Evolutionary conservation across 2,329 filamentous ascomycete species (phyloP), one percentile per base, ranked within the genome.

Genomic region (Trichoderma atrobrunneum): DNA sequence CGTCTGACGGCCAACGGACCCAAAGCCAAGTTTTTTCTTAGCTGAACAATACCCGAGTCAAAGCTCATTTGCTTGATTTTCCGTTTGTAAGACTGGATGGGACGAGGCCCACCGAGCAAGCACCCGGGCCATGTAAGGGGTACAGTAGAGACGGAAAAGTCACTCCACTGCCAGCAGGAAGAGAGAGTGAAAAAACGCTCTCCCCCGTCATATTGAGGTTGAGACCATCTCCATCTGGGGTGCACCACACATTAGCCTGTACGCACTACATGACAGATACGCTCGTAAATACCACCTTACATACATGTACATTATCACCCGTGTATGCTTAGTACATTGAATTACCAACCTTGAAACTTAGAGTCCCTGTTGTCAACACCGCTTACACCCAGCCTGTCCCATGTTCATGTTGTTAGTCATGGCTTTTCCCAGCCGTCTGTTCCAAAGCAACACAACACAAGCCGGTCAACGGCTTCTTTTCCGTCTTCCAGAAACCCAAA

Each of bases 41-140:
- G 57, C 61, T 28, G 57, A 54, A 51, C 66, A 62, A 70, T 70
- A 57, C 66, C 32, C 66, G 66, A 70, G 66, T 70, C 66, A 70
- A 70, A 62, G 66, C 66, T 26, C 30, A 24, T n/a, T 61, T 39
- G 14, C 39, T 59, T 39, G 30, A 5, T 54, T 51, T 54, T 51
- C n/a, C 21, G 30, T n/a, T 30, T 60, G 28, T 21, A 60, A 24
- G 28, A 54, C 18, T 54, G 54, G 28, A 70, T 70, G 57, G 57
- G 39, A 62, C 28, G 57, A 62, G 66, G 66, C 57, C 66, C 66
- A 70, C 66, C 14, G 16, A 54, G 16, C 3, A 1, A 69, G 51
- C 57, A 34, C 56, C 26, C 34, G 57, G 16, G 26, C 36, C 16
- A 59, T 60, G 65, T 39, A 68, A 60, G 65, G 54, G 65, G 65